Percentiles rank a stretch among this genome's conserved stretches.
phyloP scores from a whole-genome alignment of 2,329 filamentous ascomycete species.

The Neofusicoccum cordaticola region DNA sequence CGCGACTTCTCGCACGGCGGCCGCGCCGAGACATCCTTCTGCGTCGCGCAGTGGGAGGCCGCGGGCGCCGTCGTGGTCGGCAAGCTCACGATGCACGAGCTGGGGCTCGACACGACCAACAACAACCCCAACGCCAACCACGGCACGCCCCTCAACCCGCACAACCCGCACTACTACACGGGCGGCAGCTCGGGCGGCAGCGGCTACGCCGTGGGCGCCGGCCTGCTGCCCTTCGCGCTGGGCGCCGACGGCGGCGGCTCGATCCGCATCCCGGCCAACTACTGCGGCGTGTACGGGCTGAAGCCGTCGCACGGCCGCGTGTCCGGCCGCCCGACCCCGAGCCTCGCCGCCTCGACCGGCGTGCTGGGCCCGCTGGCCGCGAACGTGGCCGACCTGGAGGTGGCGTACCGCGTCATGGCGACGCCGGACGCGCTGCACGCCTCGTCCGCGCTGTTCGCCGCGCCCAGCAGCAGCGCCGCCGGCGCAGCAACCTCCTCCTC shows the following conservation, averaged over 20 bases:
- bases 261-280: slow-evolving; percentile 69
- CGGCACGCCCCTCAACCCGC: slow-evolving; percentile 75
- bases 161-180: slow-evolving; percentile 73
- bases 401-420: slow-evolving; percentile 79
- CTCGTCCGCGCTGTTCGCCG: slow-evolving; percentile 61
- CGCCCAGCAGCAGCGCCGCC: slow-evolving; percentile 29
- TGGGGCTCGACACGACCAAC: slow-evolving; percentile 67
- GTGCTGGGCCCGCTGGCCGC: slow-evolving; percentile 74
- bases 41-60: slow-evolving; percentile 67
- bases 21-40: slow-evolving; percentile 60
- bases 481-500: too few relatives aligned
- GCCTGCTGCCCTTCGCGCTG: slow-evolving; percentile 70
- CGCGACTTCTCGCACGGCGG: slow-evolving; percentile 53
- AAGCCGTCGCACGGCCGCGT: slow-evolving; percentile 75
- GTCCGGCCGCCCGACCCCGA: slow-evolving; percentile 55
- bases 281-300: slow-evolving; percentile 78
- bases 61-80: slow-evolving; percentile 73
- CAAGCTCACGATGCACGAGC: slow-evolving; percentile 77
- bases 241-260: slow-evolving; percentile 72
- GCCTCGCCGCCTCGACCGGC: slow-evolving; percentile 60
- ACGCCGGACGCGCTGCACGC: slow-evolving; percentile 65
- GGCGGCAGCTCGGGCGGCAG: slow-evolving; percentile 79
- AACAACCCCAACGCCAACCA: slow-evolving; percentile 66
- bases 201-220: slow-evolving; percentile 66
- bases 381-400: slow-evolving; percentile 72